Conservation (phyloP, 768 basidiomycete species). For the Tulasnella sp. region DNA sequence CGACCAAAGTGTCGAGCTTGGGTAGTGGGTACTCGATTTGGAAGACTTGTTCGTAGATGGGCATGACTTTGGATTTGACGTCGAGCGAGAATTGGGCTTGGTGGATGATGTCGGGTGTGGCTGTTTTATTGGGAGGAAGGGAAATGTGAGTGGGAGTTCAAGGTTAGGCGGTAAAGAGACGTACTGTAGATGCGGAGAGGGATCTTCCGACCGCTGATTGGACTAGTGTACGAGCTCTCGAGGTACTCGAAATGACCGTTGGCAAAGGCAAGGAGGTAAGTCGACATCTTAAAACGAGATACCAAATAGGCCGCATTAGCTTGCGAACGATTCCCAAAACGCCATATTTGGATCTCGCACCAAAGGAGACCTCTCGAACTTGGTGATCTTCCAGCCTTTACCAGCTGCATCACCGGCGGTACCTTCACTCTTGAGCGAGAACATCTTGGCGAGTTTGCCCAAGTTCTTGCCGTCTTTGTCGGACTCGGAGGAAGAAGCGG, state of each 20-base stretch:
- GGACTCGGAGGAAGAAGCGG: conserved; percentile 26
- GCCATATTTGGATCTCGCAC: conserved; percentile 29
- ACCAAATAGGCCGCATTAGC: background rate
- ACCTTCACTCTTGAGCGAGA: conserved; percentile 36
- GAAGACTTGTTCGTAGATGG: conserved; percentile 88
- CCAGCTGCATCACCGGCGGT: conserved; percentile 27
- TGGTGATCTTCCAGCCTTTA: conserved; percentile 66
- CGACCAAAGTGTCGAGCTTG: conserved; percentile 90
- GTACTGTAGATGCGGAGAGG: conserved; percentile 79
- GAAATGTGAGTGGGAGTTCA: background rate
- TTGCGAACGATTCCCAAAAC: background rate
- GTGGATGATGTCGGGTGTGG: conserved; percentile 71
- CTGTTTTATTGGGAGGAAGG: conserved; percentile 34
- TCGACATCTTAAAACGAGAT: conserved; percentile 59
- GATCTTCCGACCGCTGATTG: conserved; percentile 67
- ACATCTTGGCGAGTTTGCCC: conserved; percentile 36
- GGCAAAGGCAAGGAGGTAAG: conserved; percentile 82
- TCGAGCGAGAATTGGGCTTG: conserved; percentile 83
- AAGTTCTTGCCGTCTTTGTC: conserved; percentile 32
- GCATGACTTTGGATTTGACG: conserved; percentile 71
- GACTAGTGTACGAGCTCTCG: conserved; percentile 68
- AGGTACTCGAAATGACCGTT: conserved; percentile 70
- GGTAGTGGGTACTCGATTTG: conserved; percentile 88
- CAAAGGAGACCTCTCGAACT: conserved; percentile 71
- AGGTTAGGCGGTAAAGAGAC: conserved; percentile 16